Evolutionary conservation across 2,329 filamentous ascomycete genomes (phyloP).

Genomic region (Corynespora cassiicola): DNA sequence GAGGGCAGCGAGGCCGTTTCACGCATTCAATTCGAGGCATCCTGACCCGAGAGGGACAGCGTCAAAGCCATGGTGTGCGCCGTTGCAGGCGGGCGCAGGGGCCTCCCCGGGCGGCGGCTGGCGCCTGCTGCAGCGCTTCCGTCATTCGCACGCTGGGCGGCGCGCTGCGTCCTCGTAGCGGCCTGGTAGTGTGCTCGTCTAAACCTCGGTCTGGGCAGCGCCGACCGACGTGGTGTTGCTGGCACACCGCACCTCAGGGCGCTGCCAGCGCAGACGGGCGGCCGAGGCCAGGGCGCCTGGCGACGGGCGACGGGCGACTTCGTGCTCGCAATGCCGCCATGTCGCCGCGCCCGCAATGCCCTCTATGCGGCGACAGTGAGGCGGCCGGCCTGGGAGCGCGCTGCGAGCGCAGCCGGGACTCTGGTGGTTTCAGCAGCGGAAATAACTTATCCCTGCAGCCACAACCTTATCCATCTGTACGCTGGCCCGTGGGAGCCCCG

Average conservation of each 20-base stretch:
- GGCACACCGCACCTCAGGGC: too few relatives aligned
- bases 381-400: conserved; percentile 5
- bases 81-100: conserved; percentile 2
- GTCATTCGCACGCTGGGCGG: conserved; percentile 2
- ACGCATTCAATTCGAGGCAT: conserved; percentile 9
- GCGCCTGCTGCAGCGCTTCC: conserved; percentile 2
- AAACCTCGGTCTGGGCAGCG: too few relatives aligned
- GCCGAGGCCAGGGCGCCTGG: not conserved
- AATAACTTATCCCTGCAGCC: conserved; percentile 22
- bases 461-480: conserved; percentile 8
- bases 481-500: conserved; percentile 5
- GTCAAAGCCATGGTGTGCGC: conserved; percentile 4
- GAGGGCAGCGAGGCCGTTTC: too few relatives aligned
- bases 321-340: too few relatives aligned
- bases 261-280: not conserved
- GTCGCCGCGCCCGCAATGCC: too few relatives aligned
- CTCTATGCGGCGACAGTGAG: too few relatives aligned
- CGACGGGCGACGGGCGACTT: too few relatives aligned
- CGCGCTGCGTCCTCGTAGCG: too few relatives aligned
- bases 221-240: too few relatives aligned
- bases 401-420: conserved; percentile 8
- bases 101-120: too few relatives aligned
- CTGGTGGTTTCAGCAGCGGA: conserved; percentile 24
- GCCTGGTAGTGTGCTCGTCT: too few relatives aligned
- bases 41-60: conserved; percentile 10